phyloP scores from a whole-genome alignment of 495 filamentous ascomycete genomes.

The Podospora fimiseda region DNA sequence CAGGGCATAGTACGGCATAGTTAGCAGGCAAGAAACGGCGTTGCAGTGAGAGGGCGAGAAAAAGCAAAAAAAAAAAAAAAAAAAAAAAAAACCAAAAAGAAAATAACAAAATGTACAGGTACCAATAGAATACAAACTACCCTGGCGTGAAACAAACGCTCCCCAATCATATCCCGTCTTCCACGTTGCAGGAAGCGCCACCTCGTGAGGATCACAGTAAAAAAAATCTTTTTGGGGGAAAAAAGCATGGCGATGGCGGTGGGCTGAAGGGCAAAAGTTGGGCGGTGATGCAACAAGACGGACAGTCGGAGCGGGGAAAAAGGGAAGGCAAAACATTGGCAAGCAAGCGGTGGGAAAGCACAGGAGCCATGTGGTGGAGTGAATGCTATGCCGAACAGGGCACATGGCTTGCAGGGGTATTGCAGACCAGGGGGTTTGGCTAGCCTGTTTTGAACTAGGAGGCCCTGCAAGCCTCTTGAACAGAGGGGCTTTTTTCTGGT shows the following conservation, averaged over 20 bases:
- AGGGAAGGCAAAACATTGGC: background rate
- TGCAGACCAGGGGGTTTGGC: background rate
- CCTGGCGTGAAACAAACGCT: too few relatives aligned
- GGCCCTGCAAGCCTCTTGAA: background rate
- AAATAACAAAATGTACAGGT: background rate
- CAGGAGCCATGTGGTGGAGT: conserved; percentile 6
- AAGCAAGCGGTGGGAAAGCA: background rate
- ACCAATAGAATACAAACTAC: conserved; percentile 1
- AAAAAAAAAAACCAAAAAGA: background rate
- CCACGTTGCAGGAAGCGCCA: background rate
- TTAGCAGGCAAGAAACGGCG: background rate
- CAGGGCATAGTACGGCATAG: too few relatives aligned
- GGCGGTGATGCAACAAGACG: background rate
- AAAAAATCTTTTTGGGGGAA: background rate
- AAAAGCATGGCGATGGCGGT: background rate
- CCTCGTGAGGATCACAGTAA: background rate
- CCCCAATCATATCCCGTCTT: too few relatives aligned
- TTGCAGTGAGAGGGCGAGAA: background rate
- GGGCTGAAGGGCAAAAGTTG: background rate
- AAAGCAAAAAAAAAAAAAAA: background rate
- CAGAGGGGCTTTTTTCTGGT: background rate
- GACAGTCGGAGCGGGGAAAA: background rate
- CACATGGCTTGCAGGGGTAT: conserved; percentile 3
- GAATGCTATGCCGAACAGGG: conserved; percentile 8
- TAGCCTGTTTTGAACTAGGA: conserved; percentile 1